Conservation (phyloP, 768 basidiomycete genomes). For the Tylopilus sp. region DNA sequence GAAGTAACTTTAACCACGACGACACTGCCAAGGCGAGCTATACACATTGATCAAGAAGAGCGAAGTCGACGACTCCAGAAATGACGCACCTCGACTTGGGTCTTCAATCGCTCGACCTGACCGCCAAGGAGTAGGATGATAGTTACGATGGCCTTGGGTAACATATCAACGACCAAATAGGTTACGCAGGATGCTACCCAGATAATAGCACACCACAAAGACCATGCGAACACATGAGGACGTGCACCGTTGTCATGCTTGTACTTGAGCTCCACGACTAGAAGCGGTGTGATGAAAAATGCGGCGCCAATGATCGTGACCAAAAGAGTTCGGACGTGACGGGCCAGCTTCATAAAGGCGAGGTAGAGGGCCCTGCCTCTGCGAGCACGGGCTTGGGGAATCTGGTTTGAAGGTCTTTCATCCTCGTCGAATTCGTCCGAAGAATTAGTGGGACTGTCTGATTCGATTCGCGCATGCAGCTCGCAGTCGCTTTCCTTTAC, state of each 20-base stretch:
- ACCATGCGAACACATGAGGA: constrained; percentile 58
- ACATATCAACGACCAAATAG: constrained; percentile 59
- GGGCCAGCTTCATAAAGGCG: constrained; percentile 63
- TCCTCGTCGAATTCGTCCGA: constrained; percentile 79
- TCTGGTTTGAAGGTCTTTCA: constrained; percentile 39
- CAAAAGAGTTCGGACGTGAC: constrained; percentile 55
- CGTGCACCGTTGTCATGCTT: constrained; percentile 39
- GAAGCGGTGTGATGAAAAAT: constrained; percentile 64
- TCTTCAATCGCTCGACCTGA: constrained; percentile 62
- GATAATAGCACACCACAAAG: constrained; percentile 64
- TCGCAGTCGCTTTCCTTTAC: constrained; percentile 13
- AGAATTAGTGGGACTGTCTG: constrained; percentile 50
- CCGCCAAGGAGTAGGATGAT: constrained; percentile 54
- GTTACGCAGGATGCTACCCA: constrained; percentile 64
- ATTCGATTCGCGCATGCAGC: constrained; percentile 15
- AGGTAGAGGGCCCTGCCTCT: constrained; percentile 62
- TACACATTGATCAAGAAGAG: neutral
- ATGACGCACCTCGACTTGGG: constrained; percentile 57
- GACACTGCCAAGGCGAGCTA: constrained; percentile 68
- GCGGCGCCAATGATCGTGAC: constrained; percentile 56
- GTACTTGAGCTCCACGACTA: constrained; percentile 67
- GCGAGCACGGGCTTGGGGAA: constrained; percentile 43
- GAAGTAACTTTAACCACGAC: constrained; percentile 64
- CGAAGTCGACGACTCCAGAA: neutral
- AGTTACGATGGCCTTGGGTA: constrained; percentile 54